phyloP scores from a whole-genome alignment of 352 stramenopile genomes.

The Phytopythium oedochilum region DNA sequence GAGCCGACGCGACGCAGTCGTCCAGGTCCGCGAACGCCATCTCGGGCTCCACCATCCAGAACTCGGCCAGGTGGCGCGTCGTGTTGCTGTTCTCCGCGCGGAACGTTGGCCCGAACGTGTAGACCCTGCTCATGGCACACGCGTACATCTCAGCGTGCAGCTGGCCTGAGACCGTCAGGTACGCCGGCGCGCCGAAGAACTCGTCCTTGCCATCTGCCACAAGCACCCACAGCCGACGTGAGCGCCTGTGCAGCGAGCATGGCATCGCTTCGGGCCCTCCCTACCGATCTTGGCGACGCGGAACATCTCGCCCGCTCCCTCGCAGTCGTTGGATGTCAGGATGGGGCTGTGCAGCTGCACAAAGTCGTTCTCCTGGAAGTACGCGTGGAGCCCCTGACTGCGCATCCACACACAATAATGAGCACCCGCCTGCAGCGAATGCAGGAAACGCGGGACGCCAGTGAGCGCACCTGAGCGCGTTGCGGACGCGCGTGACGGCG shows the following conservation, averaged over 20 bases:
- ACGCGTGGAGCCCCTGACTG: slow-evolving; percentile 94
- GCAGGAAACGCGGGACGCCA: too few relatives aligned
- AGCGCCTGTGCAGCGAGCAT: not conserved
- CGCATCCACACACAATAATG: too few relatives aligned
- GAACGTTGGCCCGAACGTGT: slow-evolving; percentile 99
- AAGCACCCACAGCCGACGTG: slow-evolving; percentile 1
- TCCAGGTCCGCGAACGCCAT: slow-evolving; percentile 89
- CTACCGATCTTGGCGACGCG: slow-evolving; percentile 91
- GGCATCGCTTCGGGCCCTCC: too few relatives aligned
- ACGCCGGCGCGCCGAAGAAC: slow-evolving; percentile 87
- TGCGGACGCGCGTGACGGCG: slow-evolving; percentile 89
- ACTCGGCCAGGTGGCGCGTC: slow-evolving; percentile 96
- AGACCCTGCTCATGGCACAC: slow-evolving; percentile 87
- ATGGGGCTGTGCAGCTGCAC: slow-evolving; percentile 95
- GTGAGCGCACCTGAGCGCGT: slow-evolving; percentile 92
- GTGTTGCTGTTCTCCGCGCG: slow-evolving; percentile 99
- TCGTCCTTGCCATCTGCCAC: slow-evolving; percentile 74
- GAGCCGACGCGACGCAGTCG: slow-evolving; percentile 93
- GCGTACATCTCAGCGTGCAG: slow-evolving; percentile 94
- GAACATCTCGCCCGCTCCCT: slow-evolving; percentile 98
- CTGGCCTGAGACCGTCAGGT: slow-evolving; percentile 94
- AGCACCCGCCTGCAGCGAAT: too few relatives aligned
- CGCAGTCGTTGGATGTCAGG: slow-evolving; percentile 96
- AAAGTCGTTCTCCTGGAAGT: slow-evolving; percentile 92
- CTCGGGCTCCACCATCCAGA: slow-evolving; percentile 98